Percentiles rank a stretch among this genome's conserved stretches.
These are phyloP conservation scores for Xanthoparmelia taractica DNA, from an alignment of 495 filamentous ascomycete genomes.

Conservation along the genomic window DNA sequence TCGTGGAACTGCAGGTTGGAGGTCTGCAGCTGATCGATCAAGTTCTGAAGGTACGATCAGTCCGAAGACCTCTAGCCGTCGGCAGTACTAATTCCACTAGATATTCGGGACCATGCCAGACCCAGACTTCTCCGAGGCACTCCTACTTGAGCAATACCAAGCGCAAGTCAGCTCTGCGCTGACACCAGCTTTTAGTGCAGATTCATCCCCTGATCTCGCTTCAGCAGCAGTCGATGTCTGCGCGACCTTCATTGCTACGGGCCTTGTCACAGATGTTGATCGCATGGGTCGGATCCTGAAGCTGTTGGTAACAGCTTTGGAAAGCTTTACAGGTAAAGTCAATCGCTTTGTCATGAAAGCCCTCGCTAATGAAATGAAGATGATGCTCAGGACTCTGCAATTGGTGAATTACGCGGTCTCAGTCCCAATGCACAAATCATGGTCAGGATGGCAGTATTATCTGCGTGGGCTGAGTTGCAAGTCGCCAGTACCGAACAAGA, in stretches of 20 bases:
- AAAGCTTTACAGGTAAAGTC: slow-evolving; percentile 72
- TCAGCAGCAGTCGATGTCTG: slow-evolving; percentile 97
- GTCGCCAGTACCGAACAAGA: slow-evolving; percentile 90
- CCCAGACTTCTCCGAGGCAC: slow-evolving; percentile 91
- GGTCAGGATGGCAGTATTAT: slow-evolving; percentile 94
- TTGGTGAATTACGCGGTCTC: slow-evolving; percentile 87
- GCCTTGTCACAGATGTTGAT: slow-evolving; percentile 95
- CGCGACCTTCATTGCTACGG: slow-evolving; percentile 89
- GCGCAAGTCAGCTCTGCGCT: slow-evolving; percentile 95
- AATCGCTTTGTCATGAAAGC: neutral
- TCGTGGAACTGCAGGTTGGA: slow-evolving; percentile 79
- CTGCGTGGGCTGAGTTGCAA: slow-evolving; percentile 98
- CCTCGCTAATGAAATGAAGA: slow-evolving; percentile 20
- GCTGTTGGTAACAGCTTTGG: slow-evolving; percentile 81
- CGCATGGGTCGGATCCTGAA: slow-evolving; percentile 96
- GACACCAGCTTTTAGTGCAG: slow-evolving; percentile 89
- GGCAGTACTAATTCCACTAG: slow-evolving; percentile 30
- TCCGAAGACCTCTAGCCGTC: neutral
- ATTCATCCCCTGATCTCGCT: slow-evolving; percentile 92
- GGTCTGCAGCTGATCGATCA: slow-evolving; percentile 90
- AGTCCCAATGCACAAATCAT: slow-evolving; percentile 96
- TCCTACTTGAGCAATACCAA: slow-evolving; percentile 94
- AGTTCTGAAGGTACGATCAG: slow-evolving; percentile 58
- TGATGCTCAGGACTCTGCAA: slow-evolving; percentile 69
- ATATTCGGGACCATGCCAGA: slow-evolving; percentile 96